Conservation (phyloP, 1,139 yeast genomes). For the Sugiyamaella neomexicana region DNA sequence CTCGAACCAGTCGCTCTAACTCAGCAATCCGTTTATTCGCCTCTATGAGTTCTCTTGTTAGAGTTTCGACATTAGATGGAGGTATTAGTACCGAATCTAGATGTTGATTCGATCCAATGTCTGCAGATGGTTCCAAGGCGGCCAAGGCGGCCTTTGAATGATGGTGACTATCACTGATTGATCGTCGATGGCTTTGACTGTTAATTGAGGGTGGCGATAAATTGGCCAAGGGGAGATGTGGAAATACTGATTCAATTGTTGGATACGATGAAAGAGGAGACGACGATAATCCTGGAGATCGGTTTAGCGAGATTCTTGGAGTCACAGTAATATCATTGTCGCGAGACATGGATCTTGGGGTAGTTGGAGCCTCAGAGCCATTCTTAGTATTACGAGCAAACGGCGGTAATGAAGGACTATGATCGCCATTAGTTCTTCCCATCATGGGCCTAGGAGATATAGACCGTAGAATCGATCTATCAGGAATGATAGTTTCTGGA, state of each 20-base stretch:
- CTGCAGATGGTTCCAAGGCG: conserved; percentile 17
- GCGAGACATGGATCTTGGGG: neutral
- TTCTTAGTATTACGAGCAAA: neutral
- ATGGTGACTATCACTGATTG: conserved; percentile 16
- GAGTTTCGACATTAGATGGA: conserved; percentile 14
- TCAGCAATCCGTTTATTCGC: conserved; percentile 38
- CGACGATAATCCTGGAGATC: neutral
- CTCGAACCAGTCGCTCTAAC: conserved; percentile 35
- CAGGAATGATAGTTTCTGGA: conserved; percentile 23
- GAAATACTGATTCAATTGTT: conserved; percentile 9
- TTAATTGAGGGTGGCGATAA: neutral
- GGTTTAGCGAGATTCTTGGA: conserved; percentile 8
- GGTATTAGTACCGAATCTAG: neutral
- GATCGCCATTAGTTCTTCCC: neutral
- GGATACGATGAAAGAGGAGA: conserved; percentile 6
- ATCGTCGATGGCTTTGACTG: conserved; percentile 14
- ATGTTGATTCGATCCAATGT: neutral
- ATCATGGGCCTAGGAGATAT: conserved; percentile 24
- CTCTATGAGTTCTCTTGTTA: conserved; percentile 32
- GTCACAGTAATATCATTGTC: neutral
- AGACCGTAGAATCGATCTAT: conserved; percentile 28
- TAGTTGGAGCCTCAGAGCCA: conserved; percentile 7
- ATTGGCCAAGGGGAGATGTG: neutral
- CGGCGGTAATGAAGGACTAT: conserved; percentile 3
- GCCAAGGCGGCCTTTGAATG: conserved; percentile 3